phyloP scores from a whole-genome alignment of 2,329 filamentous ascomycete genomes.

The Lasiodiplodia gonubiensis region DNA sequence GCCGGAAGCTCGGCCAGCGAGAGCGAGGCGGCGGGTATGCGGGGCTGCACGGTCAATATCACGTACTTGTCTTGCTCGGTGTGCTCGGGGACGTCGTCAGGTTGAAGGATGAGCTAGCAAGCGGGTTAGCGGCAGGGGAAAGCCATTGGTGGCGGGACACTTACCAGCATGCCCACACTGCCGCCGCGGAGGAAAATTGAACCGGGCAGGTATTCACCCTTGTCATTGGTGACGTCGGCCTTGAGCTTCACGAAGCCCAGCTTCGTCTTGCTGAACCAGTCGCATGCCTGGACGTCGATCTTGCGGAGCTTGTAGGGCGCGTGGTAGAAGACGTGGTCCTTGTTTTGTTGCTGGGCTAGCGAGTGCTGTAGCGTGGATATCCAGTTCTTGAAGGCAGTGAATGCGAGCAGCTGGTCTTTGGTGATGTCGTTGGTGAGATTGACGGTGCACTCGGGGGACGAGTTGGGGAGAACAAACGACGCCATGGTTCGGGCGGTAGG shows the following conservation, averaged over 20 bases:
- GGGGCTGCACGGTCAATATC: slow-evolving; percentile 62
- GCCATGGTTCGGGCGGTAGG: slow-evolving; percentile 42
- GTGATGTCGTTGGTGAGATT: slow-evolving; percentile 52
- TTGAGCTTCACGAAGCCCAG: slow-evolving; percentile 64
- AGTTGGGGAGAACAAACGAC: slow-evolving; percentile 49
- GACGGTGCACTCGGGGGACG: slow-evolving; percentile 46
- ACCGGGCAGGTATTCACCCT: slow-evolving; percentile 59
- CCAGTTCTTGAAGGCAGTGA: slow-evolving; percentile 63
- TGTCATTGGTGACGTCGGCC: slow-evolving; percentile 58
- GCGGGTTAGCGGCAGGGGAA: background rate
- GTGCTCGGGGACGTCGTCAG: slow-evolving; percentile 52
- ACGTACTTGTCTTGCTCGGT: slow-evolving; percentile 56
- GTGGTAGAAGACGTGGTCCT: slow-evolving; percentile 57
- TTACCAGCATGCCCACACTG: slow-evolving; percentile 63
- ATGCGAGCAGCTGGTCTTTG: slow-evolving; percentile 53
- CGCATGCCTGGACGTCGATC: slow-evolving; percentile 61
- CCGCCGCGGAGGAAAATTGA: slow-evolving; percentile 64
- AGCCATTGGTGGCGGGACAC: background rate
- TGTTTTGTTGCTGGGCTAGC: slow-evolving; percentile 52
- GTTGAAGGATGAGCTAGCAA: slow-evolving; percentile 59
- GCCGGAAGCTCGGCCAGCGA: slow-evolving; percentile 63
- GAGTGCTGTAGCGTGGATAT: slow-evolving; percentile 56
- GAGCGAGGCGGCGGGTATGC: slow-evolving; percentile 61
- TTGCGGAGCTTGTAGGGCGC: slow-evolving; percentile 58
- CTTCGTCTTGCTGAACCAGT: slow-evolving; percentile 57